These are phyloP conservation scores for Cadophora sp. DNA, from an alignment of 2,329 filamentous ascomycete genomes.

Conservation along the genomic window DNA sequence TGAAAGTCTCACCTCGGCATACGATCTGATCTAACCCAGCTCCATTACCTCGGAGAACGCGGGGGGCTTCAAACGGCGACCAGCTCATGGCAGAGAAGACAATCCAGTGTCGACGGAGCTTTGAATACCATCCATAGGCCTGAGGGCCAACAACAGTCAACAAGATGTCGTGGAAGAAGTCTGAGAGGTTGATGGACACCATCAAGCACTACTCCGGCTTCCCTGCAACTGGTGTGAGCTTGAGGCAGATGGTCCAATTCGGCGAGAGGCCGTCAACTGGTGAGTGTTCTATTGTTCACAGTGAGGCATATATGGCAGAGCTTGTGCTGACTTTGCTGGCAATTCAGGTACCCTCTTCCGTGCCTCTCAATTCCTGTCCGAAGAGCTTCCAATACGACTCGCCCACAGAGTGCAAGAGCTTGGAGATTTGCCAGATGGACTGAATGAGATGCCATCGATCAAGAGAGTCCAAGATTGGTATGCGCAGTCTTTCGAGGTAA, in stretches of 20 bases:
- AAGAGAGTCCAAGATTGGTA: constrained; percentile 97
- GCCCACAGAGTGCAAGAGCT: constrained; percentile 97
- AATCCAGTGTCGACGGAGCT: constrained; percentile 32
- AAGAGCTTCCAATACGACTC: constrained; percentile 95
- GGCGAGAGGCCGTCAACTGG: constrained; percentile 91
- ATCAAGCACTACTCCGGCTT: constrained; percentile 98
- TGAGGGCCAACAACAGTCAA: constrained; percentile 36
- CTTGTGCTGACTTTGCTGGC: constrained; percentile 23
- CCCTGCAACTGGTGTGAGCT: constrained; percentile 92
- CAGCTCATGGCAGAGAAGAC: constrained; percentile 30
- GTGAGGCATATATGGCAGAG: background rate
- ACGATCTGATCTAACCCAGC: background rate
- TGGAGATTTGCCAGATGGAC: constrained; percentile 87
- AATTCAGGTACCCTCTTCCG: constrained; percentile 87
- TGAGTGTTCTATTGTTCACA: constrained; percentile 51
- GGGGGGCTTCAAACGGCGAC: constrained; percentile 26
- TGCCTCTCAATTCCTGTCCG: constrained; percentile 96
- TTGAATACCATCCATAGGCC: constrained; percentile 38
- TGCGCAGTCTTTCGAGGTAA: constrained; percentile 97
- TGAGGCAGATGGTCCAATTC: constrained; percentile 99
- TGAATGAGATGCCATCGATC: constrained; percentile 98
- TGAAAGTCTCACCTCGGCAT: constrained; percentile 10
- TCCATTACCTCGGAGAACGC: constrained; percentile 16
- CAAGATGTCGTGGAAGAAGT: constrained; percentile 92
- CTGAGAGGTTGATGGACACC: constrained; percentile 90